Evolutionary conservation across 2,329 filamentous ascomycete genomes (phyloP).

Genomic region (Cercospora janseana): DNA sequence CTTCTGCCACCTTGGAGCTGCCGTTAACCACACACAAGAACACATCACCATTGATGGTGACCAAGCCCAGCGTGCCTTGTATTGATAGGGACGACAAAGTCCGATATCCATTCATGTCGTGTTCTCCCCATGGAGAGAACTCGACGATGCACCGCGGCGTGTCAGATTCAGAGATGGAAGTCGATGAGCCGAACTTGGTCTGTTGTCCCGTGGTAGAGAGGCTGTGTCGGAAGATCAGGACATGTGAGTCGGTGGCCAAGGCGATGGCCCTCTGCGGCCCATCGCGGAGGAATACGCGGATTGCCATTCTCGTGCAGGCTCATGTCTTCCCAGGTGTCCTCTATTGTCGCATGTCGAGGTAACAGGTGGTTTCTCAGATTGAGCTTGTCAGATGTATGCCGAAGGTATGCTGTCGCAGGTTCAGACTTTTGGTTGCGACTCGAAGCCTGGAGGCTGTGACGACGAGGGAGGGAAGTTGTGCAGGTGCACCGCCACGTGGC

Average conservation of each 20-base stretch:
- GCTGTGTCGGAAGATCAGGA: slow-evolving; percentile 80
- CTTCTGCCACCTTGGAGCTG: slow-evolving; percentile 72
- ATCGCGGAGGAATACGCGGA: slow-evolving; percentile 81
- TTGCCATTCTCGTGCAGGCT: slow-evolving; percentile 50
- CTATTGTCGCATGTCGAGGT: slow-evolving; percentile 12
- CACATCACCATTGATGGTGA: slow-evolving; percentile 78
- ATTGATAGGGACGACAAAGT: slow-evolving; percentile 70
- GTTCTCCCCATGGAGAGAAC: slow-evolving; percentile 64
- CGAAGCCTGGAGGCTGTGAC: slow-evolving; percentile 6
- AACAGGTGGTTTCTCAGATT: background rate
- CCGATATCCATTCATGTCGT: slow-evolving; percentile 73
- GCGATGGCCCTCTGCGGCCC: slow-evolving; percentile 84
- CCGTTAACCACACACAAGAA: slow-evolving; percentile 88
- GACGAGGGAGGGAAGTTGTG: slow-evolving; percentile 1
- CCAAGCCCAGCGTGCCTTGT: slow-evolving; percentile 83
- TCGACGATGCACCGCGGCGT: slow-evolving; percentile 79
- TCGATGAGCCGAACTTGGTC: slow-evolving; percentile 52
- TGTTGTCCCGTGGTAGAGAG: slow-evolving; percentile 57
- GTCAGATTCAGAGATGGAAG: slow-evolving; percentile 39
- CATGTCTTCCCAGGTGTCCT: slow-evolving; percentile 16
- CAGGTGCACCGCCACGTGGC: slow-evolving; percentile 1
- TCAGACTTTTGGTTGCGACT: slow-evolving; percentile 3
- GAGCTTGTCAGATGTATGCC: too few relatives aligned
- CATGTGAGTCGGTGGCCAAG: slow-evolving; percentile 74
- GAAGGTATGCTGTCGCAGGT: background rate